Base-by-base conservation (phyloP, 805 yeast species). In the Cyberlindnera veronae region DNA sequence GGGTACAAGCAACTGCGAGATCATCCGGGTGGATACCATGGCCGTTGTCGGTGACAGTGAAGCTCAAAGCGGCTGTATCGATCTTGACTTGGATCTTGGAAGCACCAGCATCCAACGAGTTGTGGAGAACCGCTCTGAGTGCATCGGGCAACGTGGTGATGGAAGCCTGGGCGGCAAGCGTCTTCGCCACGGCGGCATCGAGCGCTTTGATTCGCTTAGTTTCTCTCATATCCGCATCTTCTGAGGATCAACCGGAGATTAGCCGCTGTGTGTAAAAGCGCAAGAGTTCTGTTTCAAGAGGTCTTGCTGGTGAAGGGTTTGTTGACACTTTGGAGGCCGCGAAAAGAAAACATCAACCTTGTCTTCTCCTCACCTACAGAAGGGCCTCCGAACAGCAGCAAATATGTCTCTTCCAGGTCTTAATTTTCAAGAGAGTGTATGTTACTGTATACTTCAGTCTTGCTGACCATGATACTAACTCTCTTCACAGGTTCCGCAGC, bases 21-120 rank as follows among this genome's bases (percentile, higher is more conserved):
- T 80, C 81, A 0, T 52, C 65, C 0, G 69, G 67, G 5, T 48
- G 41, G 3, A 90, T 76, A 0, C 97, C 97, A 3, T 16, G 20
- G 0, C 97, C 97, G 57, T 90, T 68, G 58, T 90, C 97, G 6
- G 28, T 6, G 3, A 79, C 61, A 3, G 46, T 22, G 6, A 77
- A 54, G 3, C 45, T 39, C 1, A 60, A 50, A 0, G 87, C 77
- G 0, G 62, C 59, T 0, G 84, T 72, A 52, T 81, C 86, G 0
- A 78, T 19, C 4, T 14, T 10, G 11, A 30, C 15, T 6, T 22
- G 9, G 20, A 32, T 32, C 13, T 21, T 12, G 6, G 34, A 50
- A 0, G 87, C 77, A 0, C 62, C 59, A 0, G 84, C 72, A 52
- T 81, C 86, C 0, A 78, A 50, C 30, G 79, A 63, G 50, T 81